Evolutionary conservation across 2,329 filamentous ascomycete species (phyloP).

Genomic region (Sarocladium brachiariae): DNA sequence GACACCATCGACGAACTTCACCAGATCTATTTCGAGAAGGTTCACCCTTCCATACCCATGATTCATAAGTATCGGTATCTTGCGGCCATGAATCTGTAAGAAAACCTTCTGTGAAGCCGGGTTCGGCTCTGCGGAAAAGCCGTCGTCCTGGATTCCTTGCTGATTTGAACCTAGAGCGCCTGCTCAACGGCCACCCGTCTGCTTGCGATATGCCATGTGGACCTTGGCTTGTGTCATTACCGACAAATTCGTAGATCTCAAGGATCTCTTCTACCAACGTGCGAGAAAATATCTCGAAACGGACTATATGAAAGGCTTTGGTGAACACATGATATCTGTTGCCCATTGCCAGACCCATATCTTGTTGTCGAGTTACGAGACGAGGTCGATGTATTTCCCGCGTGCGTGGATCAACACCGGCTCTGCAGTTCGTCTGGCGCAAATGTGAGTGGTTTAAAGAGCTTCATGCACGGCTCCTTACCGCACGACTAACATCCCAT

Average conservation of each 20-base stretch:
- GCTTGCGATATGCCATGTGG: slow-evolving; percentile 92
- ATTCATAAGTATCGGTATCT: slow-evolving; percentile 84
- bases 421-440: slow-evolving; percentile 67
- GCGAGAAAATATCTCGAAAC: slow-evolving; percentile 84
- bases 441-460: slow-evolving; percentile 60
- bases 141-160: no score
- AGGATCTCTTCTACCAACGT: slow-evolving; percentile 83
- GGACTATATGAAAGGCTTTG: slow-evolving; percentile 88
- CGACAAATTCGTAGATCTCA: slow-evolving; percentile 73
- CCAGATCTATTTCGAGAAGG: slow-evolving; percentile 82
- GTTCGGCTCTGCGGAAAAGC: no score
- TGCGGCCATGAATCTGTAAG: slow-evolving; percentile 76
- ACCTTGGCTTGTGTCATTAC: slow-evolving; percentile 79
- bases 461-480: no score
- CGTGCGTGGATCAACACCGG: slow-evolving; percentile 92
- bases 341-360: slow-evolving; percentile 82
- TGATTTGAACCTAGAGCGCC: slow-evolving; percentile 49
- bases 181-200: slow-evolving; percentile 76
- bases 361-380: slow-evolving; percentile 78
- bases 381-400: slow-evolving; percentile 96
- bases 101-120: slow-evolving; percentile 8
- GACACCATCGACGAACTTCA: slow-evolving; percentile 78
- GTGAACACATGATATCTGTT: slow-evolving; percentile 80
- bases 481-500: slow-evolving; percentile 32
- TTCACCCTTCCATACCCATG: slow-evolving; percentile 80